Percentiles rank a stretch among this genome's conserved stretches.
Conservation (phyloP, 176 grass and related monocot genomes). For the Puya raimondii region DNA sequence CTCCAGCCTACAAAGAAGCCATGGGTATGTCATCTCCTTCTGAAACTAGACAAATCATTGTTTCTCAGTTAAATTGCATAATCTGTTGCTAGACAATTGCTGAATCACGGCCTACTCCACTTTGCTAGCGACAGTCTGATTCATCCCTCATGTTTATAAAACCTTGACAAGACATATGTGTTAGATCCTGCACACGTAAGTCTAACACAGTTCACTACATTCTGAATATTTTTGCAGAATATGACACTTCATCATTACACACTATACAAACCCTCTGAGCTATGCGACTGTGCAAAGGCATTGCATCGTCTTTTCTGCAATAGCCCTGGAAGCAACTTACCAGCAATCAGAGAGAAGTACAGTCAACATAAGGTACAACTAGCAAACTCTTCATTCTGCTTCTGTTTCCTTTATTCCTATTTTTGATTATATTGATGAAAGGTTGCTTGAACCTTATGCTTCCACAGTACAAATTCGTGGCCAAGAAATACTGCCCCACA, state of each 20-base stretch:
- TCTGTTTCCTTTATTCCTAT: neutral
- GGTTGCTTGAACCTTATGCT: neutral
- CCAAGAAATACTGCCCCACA: slow-evolving; percentile 66
- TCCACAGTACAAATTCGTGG: slow-evolving; percentile 79
- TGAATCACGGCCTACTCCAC: neutral
- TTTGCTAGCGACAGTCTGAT: too few species aligned
- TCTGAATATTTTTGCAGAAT: slow-evolving; percentile 41
- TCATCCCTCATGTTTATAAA: too few species aligned
- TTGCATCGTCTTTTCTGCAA: slow-evolving; percentile 54
- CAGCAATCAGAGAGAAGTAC: slow-evolving; percentile 95
- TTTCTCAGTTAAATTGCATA: neutral
- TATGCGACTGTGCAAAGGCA: slow-evolving; percentile 52
- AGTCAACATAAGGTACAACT: slow-evolving; percentile 83
- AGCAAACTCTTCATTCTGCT: too few species aligned
- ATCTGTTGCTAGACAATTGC: neutral
- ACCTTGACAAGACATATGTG: too few species aligned
- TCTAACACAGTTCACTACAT: neutral
- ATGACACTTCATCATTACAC: slow-evolving; percentile 79
- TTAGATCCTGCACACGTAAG: too few species aligned
- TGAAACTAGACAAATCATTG: neutral
- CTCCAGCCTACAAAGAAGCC: slow-evolving; percentile 73
- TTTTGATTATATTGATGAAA: neutral
- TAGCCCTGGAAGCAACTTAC: slow-evolving; percentile 73
- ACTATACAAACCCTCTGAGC: slow-evolving; percentile 63
- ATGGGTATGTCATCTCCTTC: slow-evolving; percentile 37